A percentile compares a stretch with the other conserved stretches of the same genome.
Conservation (phyloP, 805 yeast species). For the Saturnispora saitoi region DNA sequence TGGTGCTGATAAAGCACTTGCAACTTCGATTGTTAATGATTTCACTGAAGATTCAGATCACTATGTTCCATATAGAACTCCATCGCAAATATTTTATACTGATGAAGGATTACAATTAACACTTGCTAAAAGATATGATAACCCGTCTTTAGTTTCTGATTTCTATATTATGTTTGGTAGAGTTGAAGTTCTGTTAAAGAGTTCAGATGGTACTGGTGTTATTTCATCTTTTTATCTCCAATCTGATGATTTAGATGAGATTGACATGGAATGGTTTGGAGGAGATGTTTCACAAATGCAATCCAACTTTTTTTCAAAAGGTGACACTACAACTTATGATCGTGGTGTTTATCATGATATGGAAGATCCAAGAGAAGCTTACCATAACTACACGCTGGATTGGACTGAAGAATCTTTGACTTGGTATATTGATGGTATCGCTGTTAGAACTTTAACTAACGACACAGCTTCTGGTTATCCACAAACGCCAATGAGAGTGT, state of each 20-base stretch:
- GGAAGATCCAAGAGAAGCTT: constrained; percentile 45
- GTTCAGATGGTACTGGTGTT: constrained; percentile 73
- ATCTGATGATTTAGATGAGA: constrained; percentile 79
- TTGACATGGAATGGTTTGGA: constrained; percentile 84
- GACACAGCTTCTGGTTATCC: constrained; percentile 66
- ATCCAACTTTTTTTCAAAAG: constrained; percentile 75
- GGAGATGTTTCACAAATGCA: constrained; percentile 68
- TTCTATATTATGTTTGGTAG: constrained; percentile 87
- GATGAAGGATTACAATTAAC: constrained; percentile 57
- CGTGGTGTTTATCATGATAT: constrained; percentile 68
- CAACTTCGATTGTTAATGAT: constrained; percentile 41
- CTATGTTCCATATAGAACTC: constrained; percentile 37
- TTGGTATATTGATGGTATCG: constrained; percentile 67
- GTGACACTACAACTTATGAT: constrained; percentile 66
- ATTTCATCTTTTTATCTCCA: constrained; percentile 76
- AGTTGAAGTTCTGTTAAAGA: constrained; percentile 60
- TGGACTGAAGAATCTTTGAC: constrained; percentile 62
- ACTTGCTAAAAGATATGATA: constrained; percentile 55
- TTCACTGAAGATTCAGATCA: constrained; percentile 40
- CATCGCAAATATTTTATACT: constrained; percentile 36
- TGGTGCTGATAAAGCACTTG: constrained; percentile 50
- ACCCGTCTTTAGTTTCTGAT: constrained; percentile 69
- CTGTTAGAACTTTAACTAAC: constrained; percentile 54
- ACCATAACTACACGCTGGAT: constrained; percentile 74
- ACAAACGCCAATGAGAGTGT: constrained; percentile 70